Conservation (phyloP, 2,329 filamentous ascomycete species). For the Fusarium decemcellulare region DNA sequence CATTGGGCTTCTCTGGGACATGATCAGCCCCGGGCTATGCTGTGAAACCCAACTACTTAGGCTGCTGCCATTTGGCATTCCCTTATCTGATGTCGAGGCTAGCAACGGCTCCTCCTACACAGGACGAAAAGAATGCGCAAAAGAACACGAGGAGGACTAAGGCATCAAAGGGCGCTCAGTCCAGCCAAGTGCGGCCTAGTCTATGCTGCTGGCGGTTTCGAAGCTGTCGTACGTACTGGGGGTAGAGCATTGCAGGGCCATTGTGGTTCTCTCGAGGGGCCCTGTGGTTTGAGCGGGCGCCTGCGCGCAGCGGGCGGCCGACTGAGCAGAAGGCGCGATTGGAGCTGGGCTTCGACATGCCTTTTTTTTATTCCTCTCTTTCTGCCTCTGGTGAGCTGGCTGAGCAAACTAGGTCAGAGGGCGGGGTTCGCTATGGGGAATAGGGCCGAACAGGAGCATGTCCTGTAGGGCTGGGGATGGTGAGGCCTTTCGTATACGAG, state of each 20-base stretch:
- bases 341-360: conserved; percentile 23
- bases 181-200: conserved; percentile 14
- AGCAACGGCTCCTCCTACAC: background rate
- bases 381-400: conserved; percentile 19
- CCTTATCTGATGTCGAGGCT: background rate
- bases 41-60: too few species aligned
- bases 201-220: conserved; percentile 12
- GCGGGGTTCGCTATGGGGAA: conserved; percentile 22
- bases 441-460: conserved; percentile 31
- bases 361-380: conserved; percentile 8
- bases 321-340: conserved; percentile 41
- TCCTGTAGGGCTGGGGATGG: conserved; percentile 29
- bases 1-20: too few species aligned
- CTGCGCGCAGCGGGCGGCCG: conserved; percentile 41
- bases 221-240: background rate
- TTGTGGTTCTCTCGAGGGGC: conserved; percentile 14
- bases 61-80: background rate
- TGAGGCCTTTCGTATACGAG: conserved; percentile 3
- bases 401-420: conserved; percentile 13
- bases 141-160: conserved; percentile 8
- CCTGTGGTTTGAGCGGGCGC: conserved; percentile 19
- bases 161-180: conserved; percentile 9
- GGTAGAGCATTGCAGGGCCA: conserved; percentile 3
- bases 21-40: too few species aligned
- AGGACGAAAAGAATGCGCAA: background rate